phyloP scores from a whole-genome alignment of 2,329 filamentous ascomycete species.

The Hypoxylon sp. region DNA sequence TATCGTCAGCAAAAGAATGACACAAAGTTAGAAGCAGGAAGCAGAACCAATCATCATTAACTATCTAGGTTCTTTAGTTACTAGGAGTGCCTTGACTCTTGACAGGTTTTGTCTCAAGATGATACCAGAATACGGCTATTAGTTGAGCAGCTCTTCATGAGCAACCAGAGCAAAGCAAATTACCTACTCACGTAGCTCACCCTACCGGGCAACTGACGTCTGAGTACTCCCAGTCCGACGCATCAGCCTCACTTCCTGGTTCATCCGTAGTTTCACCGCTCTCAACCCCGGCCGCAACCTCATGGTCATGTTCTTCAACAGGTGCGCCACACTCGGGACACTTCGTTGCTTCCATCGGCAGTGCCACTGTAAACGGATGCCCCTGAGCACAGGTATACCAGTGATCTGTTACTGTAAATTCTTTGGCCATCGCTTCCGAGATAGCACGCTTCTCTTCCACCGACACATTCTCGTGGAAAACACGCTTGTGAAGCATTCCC shows the following conservation, averaged over 20 bases:
- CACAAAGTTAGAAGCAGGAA: not conserved
- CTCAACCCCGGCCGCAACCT: conserved; percentile 64
- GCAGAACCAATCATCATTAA: too few relatives aligned
- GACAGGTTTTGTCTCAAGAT: not conserved
- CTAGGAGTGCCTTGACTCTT: too few relatives aligned
- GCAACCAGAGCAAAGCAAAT: not conserved
- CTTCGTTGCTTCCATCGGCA: conserved; percentile 69
- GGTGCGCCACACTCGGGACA: conserved; percentile 73
- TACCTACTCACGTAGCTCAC: not conserved
- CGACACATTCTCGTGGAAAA: conserved; percentile 63
- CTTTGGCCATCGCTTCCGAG: conserved; percentile 63
- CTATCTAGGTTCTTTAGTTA: too few relatives aligned
- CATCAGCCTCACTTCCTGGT: not conserved
- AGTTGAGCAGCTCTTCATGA: not conserved
- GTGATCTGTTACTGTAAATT: conserved; percentile 66
- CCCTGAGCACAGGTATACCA: conserved; percentile 73
- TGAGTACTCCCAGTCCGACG: not conserved
- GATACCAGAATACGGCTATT: not conserved
- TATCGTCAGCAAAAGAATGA: too few relatives aligned
- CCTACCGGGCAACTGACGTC: not conserved
- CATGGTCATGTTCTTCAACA: conserved; percentile 67
- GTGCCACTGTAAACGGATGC: conserved; percentile 73
- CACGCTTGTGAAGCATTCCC: conserved; percentile 60
- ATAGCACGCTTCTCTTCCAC: conserved; percentile 65
- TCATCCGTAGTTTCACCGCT: conserved; percentile 52